phyloP scores from a whole-genome alignment of 331 rosid species.

The Telfairia occidentalis region DNA sequence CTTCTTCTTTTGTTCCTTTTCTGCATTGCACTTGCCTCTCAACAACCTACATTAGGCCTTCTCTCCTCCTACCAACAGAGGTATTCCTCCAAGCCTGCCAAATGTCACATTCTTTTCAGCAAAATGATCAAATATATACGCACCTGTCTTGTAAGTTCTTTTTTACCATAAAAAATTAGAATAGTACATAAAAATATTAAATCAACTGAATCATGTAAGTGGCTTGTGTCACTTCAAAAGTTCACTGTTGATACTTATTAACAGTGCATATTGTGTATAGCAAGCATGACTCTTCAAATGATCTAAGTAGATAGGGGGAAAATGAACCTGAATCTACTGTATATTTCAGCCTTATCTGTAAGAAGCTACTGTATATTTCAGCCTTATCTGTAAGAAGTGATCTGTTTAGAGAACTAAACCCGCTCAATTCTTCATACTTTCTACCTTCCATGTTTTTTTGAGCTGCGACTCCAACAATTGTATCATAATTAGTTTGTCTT shows the following conservation, averaged over 20 bases:
- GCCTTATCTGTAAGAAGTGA: neutral
- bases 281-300: neutral
- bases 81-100: neutral
- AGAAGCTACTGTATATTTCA: neutral
- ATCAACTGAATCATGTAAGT: neutral
- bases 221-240: constrained; percentile 1
- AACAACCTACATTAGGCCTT: neutral
- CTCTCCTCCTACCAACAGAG: neutral
- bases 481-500: constrained; percentile 12
- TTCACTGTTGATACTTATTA: neutral
- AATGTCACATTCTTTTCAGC: neutral
- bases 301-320: neutral
- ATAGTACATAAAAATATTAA: neutral
- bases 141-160: neutral
- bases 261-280: too few relatives aligned
- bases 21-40: neutral
- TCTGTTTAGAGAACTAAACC: neutral
- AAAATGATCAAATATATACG: neutral
- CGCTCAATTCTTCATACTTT: neutral
- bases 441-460: neutral
- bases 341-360: too few relatives aligned
- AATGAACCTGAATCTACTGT: neutral
- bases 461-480: constrained; percentile 7
- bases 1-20: constrained; percentile 2
- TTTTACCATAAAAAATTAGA: neutral